These are phyloP conservation scores for Dillenia suffruticosa DNA, from an alignment of 164 flowering plant species.

Conservation along the genomic window DNA sequence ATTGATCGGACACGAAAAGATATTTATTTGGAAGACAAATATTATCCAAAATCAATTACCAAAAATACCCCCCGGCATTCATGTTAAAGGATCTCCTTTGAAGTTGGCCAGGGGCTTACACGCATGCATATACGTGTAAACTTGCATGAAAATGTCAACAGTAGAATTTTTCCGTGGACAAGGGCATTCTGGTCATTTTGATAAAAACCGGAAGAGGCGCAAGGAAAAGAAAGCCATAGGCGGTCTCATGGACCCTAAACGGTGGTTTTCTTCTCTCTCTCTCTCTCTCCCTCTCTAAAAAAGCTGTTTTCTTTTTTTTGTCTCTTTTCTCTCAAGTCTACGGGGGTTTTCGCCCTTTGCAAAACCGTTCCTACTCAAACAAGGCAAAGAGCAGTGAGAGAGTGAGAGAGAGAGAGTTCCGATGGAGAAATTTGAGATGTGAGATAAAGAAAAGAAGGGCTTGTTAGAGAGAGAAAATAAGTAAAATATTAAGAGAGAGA, in stretches of 20 bases:
- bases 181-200: slow-evolving; percentile 16
- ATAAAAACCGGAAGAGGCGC: not conserved
- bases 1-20: too few relatives aligned
- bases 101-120: too few relatives aligned
- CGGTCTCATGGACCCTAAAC: slow-evolving; percentile 7
- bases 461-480: too few relatives aligned
- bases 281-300: slow-evolving; percentile 6
- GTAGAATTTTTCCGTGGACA: not conserved
- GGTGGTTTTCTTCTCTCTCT: slow-evolving; percentile 5
- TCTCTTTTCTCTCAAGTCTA: slow-evolving; percentile 15
- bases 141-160: not conserved
- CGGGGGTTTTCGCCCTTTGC: slow-evolving; percentile 21
- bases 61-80: too few relatives aligned
- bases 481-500: not conserved
- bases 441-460: too few relatives aligned
- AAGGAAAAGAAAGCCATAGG: slow-evolving; percentile 14
- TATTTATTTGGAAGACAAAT: too few relatives aligned
- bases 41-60: too few relatives aligned
- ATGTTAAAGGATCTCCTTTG: too few relatives aligned
- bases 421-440: too few relatives aligned
- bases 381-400: slow-evolving; percentile 6
- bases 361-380: too few relatives aligned
- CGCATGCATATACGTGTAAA: too few relatives aligned
- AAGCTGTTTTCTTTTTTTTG: slow-evolving; percentile 3
- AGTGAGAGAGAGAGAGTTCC: slow-evolving; percentile 12